Evolutionary conservation across 768 basidiomycete species (phyloP).

Genomic region (Leccinum longicurvipes): DNA sequence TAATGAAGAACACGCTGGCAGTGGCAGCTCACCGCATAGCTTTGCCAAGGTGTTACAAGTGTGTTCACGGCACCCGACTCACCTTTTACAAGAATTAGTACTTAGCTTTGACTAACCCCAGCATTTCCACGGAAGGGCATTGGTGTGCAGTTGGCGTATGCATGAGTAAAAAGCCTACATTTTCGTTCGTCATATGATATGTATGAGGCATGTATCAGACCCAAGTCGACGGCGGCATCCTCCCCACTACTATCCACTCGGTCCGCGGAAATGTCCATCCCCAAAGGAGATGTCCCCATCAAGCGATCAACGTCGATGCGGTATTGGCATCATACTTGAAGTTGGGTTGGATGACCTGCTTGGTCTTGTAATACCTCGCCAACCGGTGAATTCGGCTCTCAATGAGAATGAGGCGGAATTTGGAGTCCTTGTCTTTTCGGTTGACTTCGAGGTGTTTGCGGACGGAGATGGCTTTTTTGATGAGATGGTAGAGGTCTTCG

Average conservation of each 20-base stretch:
- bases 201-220: conserved; percentile 4
- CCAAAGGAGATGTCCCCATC: conserved; percentile 20
- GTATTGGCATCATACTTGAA: conserved; percentile 99
- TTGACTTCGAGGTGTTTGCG: conserved; percentile 98
- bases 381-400: conserved; percentile 98
- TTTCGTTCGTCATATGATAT: conserved; percentile 9
- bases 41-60: too few species aligned
- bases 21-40: too few species aligned
- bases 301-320: conserved; percentile 88
- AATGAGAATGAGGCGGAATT: conserved; percentile 95
- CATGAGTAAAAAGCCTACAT: conserved; percentile 24
- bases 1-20: too few species aligned
- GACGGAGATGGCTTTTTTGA: conserved; percentile 99
- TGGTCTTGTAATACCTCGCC: conserved; percentile 97
- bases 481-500: conserved; percentile 98
- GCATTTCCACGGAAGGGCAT: not conserved
- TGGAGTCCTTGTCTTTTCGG: conserved; percentile 99
- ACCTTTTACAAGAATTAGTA: too few species aligned
- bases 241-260: conserved; percentile 1
- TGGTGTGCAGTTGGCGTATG: conserved; percentile 4
- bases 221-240: not conserved
- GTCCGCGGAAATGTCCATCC: not conserved
- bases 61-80: too few species aligned
- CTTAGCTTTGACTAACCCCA: too few species aligned
- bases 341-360: conserved; percentile 94